phyloP scores from a whole-genome alignment of 1,139 yeast species.

The Yamadazyma dendronema region DNA sequence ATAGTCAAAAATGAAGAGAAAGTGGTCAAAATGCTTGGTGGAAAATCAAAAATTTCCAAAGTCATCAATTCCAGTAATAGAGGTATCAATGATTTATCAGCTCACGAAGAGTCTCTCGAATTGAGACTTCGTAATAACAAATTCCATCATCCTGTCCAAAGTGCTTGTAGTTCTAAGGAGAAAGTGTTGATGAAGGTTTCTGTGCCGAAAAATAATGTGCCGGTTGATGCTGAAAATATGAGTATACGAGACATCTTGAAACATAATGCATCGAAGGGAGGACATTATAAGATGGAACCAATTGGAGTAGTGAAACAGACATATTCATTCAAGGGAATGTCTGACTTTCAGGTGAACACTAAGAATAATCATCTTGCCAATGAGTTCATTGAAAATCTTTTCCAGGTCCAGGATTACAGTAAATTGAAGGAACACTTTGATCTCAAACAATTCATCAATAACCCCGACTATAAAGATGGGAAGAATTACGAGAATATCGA shows the following conservation, averaged over 20 bases:
- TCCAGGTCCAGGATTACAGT: constrained; percentile 27
- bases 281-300: constrained; percentile 50
- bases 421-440: constrained; percentile 45
- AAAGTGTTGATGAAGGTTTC: constrained; percentile 67
- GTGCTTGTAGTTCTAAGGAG: constrained; percentile 52
- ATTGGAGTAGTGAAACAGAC: constrained; percentile 69
- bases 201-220: constrained; percentile 55
- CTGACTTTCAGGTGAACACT: constrained; percentile 80
- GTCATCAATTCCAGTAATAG: constrained; percentile 28
- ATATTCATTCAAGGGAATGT: constrained; percentile 78
- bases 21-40: constrained; percentile 81
- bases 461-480: constrained; percentile 29
- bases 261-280: constrained; percentile 14
- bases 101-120: constrained; percentile 39
- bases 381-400: constrained; percentile 26
- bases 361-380: constrained; percentile 52
- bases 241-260: constrained; percentile 53
- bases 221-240: constrained; percentile 46
- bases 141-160: constrained; percentile 78
- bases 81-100: constrained; percentile 7
- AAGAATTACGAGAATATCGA: constrained; percentile 38
- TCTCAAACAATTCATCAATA: constrained; percentile 31
- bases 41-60: constrained; percentile 45
- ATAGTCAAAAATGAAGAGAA: constrained; percentile 58
- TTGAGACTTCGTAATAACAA: constrained; percentile 65